phyloP scores from a whole-genome alignment of 2,329 filamentous ascomycete species.

The Emydomyces testavorans region DNA sequence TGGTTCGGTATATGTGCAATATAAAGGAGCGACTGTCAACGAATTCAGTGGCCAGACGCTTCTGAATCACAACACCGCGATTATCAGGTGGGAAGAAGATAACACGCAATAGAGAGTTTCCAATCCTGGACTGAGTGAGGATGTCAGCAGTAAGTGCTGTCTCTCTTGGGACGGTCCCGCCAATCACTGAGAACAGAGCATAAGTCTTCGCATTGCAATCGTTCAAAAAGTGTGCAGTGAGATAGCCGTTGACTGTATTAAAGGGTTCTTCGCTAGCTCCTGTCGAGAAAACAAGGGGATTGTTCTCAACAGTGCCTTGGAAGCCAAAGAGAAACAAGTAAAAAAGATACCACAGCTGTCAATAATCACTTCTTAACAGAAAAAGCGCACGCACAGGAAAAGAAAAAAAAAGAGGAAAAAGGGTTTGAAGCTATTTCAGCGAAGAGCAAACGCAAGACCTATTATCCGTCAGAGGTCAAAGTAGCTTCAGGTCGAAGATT shows the following conservation, averaged over 20 bases:
- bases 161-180: not conserved
- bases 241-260: not conserved
- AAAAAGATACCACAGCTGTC: not conserved
- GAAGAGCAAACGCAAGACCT: not conserved
- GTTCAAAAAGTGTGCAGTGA: not conserved
- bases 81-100: too few species aligned
- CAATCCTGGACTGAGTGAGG: too few species aligned
- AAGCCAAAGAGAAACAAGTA: not conserved
- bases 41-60: too few species aligned
- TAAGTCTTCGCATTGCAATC: not conserved
- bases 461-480: not conserved
- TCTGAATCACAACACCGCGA: too few species aligned
- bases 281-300: not conserved
- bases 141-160: not conserved
- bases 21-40: too few species aligned
- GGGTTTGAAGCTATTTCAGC: not conserved
- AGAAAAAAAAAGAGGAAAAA: too few species aligned
- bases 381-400: not conserved
- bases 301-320: not conserved
- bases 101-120: too few species aligned
- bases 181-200: constrained; percentile 1
- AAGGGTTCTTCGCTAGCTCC: too few species aligned
- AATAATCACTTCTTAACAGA: not conserved
- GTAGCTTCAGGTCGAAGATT: not conserved
- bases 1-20: too few species aligned